phyloP scores from a whole-genome alignment of 371 early-diverging fungal genomes.

The Umbelopsis sp. region DNA sequence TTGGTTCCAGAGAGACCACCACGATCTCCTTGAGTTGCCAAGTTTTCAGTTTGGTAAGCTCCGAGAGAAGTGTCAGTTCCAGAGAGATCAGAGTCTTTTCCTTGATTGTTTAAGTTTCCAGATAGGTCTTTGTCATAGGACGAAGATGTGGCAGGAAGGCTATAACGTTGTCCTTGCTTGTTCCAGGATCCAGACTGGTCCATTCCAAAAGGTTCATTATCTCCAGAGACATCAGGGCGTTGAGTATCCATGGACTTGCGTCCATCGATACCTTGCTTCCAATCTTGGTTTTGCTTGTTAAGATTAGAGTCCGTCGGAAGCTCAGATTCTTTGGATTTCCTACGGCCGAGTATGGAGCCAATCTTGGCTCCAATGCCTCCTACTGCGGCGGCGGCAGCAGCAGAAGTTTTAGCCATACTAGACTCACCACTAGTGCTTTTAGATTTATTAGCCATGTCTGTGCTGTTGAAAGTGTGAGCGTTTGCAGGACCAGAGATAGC shows the following conservation, averaged over 20 bases:
- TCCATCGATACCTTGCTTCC: neutral
- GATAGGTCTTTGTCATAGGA: no score
- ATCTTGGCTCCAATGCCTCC: constrained; percentile 4
- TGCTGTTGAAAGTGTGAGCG: neutral
- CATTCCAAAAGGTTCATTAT: neutral
- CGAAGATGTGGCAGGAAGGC: no score
- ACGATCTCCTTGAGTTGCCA: neutral
- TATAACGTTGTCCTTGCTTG: no score
- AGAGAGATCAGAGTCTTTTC: neutral
- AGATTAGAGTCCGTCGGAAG: neutral
- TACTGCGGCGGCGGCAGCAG: neutral
- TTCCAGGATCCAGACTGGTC: no score
- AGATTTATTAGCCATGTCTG: neutral
- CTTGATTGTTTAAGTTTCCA: neutral
- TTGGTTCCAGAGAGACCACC: neutral
- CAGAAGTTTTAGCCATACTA: neutral
- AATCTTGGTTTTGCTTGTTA: neutral
- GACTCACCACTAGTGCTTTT: neutral
- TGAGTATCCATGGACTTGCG: neutral
- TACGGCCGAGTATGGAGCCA: neutral
- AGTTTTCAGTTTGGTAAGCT: neutral
- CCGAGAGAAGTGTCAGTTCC: no score
- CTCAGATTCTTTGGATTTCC: neutral
- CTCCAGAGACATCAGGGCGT: neutral
- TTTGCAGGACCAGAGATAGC: neutral